Evolutionary conservation across 495 filamentous ascomycete species (phyloP).

Genomic region (Penicillium macrosclerotiorum): DNA sequence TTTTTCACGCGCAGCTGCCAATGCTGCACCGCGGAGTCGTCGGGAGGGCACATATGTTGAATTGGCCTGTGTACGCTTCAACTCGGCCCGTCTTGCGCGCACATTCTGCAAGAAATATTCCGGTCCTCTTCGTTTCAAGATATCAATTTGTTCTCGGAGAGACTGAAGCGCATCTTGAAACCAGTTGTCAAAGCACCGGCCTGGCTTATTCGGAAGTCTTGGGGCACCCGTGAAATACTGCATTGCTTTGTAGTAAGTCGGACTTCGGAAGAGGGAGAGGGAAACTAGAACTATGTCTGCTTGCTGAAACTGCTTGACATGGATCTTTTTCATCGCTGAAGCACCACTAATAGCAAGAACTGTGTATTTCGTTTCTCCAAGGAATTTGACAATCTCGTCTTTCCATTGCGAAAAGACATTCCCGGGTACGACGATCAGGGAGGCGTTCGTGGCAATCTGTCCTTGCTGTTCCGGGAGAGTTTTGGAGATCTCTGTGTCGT

Average conservation of each 20-base stretch:
- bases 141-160: slow-evolving; percentile 41
- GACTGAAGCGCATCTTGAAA: slow-evolving; percentile 40
- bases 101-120: slow-evolving; percentile 29
- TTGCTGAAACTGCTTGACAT: slow-evolving; percentile 39
- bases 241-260: slow-evolving; percentile 48
- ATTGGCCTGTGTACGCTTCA: slow-evolving; percentile 16
- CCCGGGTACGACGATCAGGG: slow-evolving; percentile 64
- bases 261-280: slow-evolving; percentile 43
- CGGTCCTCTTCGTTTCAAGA: slow-evolving; percentile 26
- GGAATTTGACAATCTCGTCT: slow-evolving; percentile 59
- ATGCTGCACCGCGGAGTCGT: slow-evolving; percentile 27
- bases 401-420: slow-evolving; percentile 68
- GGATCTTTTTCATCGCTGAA: slow-evolving; percentile 28
- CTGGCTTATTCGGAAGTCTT: slow-evolving; percentile 35
- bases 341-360: slow-evolving; percentile 41
- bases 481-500: slow-evolving; percentile 3
- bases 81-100: slow-evolving; percentile 17
- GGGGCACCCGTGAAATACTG: slow-evolving; percentile 52
- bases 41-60: slow-evolving; percentile 32
- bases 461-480: slow-evolving; percentile 17
- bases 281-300: slow-evolving; percentile 59
- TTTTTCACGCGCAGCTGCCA: not conserved
- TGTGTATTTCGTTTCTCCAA: slow-evolving; percentile 31
- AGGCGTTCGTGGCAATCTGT: slow-evolving; percentile 58
- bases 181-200: slow-evolving; percentile 54